phyloP scores from a whole-genome alignment of 805 yeast genomes.

The Cyberlindnera nakhonratchasimensis region DNA sequence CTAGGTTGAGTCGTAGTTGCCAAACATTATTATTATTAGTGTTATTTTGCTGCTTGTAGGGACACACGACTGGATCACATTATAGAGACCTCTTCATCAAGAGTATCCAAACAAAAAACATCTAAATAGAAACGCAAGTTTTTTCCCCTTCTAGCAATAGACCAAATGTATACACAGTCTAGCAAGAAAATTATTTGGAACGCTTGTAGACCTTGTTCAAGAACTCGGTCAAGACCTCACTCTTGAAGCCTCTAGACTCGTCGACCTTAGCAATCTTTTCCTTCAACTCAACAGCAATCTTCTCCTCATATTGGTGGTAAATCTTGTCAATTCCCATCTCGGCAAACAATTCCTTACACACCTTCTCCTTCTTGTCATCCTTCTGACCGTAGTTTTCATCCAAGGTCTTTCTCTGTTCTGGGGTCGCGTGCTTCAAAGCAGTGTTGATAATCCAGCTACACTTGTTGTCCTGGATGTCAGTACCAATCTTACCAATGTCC shows the following conservation, averaged over 20 bases:
- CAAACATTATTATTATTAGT: no score
- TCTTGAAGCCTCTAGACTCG: constrained; percentile 91
- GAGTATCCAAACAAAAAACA: no score
- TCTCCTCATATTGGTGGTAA: constrained; percentile 82
- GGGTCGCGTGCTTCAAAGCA: constrained; percentile 73
- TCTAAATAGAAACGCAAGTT: no score
- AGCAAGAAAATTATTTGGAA: constrained; percentile 52
- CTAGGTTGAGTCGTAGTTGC: no score
- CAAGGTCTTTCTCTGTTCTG: constrained; percentile 77
- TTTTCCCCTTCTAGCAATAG: neutral
- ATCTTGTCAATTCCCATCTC: constrained; percentile 68
- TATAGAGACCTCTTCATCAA: no score
- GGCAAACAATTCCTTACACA: constrained; percentile 67
- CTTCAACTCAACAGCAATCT: constrained; percentile 59
- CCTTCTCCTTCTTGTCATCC: constrained; percentile 61
- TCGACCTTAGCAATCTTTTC: constrained; percentile 68
- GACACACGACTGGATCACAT: no score
- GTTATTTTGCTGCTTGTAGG: no score
- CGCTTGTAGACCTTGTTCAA: constrained; percentile 92
- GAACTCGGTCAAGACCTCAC: constrained; percentile 79
- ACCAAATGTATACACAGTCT: neutral
- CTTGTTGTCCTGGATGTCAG: constrained; percentile 97
- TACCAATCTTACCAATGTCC: constrained; percentile 97
- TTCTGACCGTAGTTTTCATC: constrained; percentile 91
- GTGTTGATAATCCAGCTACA: constrained; percentile 97